Percentiles rank a stretch among this genome's conserved stretches.
Evolutionary conservation across 1,139 yeast species (phyloP).

Genomic region (Tardiomyces digboiensis): DNA sequence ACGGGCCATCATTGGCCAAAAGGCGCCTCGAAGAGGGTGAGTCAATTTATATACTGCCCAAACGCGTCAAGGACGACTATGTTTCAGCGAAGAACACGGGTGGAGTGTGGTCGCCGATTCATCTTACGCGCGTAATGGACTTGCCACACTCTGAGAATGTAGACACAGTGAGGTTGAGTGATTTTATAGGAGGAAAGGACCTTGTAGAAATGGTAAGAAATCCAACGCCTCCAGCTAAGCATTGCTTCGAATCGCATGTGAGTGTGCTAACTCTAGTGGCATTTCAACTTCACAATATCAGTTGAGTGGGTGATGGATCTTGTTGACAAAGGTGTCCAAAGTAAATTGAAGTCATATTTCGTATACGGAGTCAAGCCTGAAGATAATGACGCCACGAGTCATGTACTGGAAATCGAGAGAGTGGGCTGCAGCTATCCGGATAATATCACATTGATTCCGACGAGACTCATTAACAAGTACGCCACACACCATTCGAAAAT

Average conservation of each 20-base stretch:
- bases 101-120: background rate
- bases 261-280: background rate
- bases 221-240: too few relatives aligned
- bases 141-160: background rate
- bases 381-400: too few relatives aligned
- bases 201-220: background rate
- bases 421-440: background rate
- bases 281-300: background rate
- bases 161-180: background rate
- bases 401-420: background rate
- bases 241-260: too few relatives aligned
- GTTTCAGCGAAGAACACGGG: too few relatives aligned
- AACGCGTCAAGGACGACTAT: background rate
- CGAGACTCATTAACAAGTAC: conserved; percentile 9
- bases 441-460: background rate
- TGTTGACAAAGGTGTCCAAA: background rate
- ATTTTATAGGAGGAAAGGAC: background rate
- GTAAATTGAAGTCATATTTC: background rate
- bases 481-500: conserved; percentile 28
- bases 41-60: background rate
- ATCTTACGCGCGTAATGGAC: background rate
- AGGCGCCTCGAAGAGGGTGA: background rate
- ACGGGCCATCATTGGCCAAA: too few relatives aligned
- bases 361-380: background rate
- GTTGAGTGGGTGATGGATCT: background rate